phyloP scores from a whole-genome alignment of 257 asterid species.

The Solanum pimpinellifolium region DNA sequence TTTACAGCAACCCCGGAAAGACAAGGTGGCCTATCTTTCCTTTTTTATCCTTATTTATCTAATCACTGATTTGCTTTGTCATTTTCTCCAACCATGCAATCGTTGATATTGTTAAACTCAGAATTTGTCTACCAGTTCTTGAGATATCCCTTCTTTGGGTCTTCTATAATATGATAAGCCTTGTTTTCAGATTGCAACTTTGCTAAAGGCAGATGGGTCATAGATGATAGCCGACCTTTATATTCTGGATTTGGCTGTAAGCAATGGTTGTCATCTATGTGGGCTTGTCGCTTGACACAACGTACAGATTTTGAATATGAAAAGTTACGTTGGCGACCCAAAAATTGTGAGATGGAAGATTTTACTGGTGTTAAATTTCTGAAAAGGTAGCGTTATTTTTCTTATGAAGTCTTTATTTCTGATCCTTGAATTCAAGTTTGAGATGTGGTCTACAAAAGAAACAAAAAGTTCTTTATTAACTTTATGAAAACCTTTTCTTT shows the following conservation, averaged over 20 bases:
- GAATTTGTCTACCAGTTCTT: neutral
- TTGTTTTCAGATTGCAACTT: slow-evolving; percentile 49
- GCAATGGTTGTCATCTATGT: slow-evolving; percentile 91
- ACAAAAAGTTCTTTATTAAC: neutral
- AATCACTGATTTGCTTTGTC: neutral
- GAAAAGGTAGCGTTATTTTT: slow-evolving; percentile 26
- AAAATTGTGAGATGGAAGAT: slow-evolving; percentile 57
- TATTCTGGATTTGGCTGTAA: slow-evolving; percentile 86
- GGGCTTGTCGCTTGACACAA: slow-evolving; percentile 94
- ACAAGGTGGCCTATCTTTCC: slow-evolving; percentile 19
- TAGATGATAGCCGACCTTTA: slow-evolving; percentile 50
- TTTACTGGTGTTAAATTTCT: slow-evolving; percentile 61
- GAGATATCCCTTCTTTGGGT: neutral
- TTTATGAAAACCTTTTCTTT: neutral
- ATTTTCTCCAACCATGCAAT: neutral
- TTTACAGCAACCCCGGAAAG: slow-evolving; percentile 3
- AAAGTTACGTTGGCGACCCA: slow-evolving; percentile 75
- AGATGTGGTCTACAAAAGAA: neutral
- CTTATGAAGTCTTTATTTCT: neutral
- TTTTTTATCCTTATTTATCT: neutral
- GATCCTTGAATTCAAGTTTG: neutral
- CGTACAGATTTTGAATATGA: slow-evolving; percentile 86
- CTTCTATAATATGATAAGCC: neutral
- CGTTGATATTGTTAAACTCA: neutral
- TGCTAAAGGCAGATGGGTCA: slow-evolving; percentile 78